Percentiles rank a stretch among this genome's conserved stretches.
Evolutionary conservation across 768 basidiomycete genomes (phyloP).

Genomic region (Trametes meyenii): DNA sequence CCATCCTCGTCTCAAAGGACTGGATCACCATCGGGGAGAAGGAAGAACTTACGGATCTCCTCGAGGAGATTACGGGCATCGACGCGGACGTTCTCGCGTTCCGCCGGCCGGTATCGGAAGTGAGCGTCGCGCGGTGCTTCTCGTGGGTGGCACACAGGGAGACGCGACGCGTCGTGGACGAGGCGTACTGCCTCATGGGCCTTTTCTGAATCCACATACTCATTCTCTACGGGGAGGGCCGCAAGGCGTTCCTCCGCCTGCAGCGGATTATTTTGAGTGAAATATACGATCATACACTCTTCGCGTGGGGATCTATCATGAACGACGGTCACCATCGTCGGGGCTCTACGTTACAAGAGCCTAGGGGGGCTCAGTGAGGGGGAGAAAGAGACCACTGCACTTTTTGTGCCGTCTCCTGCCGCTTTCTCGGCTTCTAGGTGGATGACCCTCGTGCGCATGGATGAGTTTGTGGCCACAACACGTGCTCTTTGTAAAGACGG

Average conservation of each 20-base stretch:
- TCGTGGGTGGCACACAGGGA: background rate
- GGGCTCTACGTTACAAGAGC: background rate
- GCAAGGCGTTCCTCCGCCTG: constrained; percentile 1
- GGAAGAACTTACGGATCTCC: background rate
- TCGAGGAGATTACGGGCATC: constrained; percentile 7
- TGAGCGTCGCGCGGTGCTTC: constrained; percentile 7
- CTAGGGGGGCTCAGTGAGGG: background rate
- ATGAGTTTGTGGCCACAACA: no score
- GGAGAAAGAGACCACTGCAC: background rate
- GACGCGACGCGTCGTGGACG: constrained; percentile 6
- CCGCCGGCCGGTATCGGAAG: background rate
- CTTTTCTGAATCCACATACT: constrained; percentile 10
- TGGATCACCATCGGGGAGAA: constrained; percentile 2
- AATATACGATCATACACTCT: background rate
- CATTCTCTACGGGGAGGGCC: constrained; percentile 9
- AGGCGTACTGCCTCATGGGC: constrained; percentile 12
- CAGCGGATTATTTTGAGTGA: constrained; percentile 2
- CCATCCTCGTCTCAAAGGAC: constrained; percentile 2
- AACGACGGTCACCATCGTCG: background rate
- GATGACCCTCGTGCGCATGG: background rate
- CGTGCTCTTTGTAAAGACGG: no score
- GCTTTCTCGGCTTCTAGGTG: background rate
- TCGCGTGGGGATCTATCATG: background rate
- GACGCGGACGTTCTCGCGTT: background rate
- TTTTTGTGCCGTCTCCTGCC: background rate